Conservation (phyloP, 2,329 filamentous ascomycete species). For the Claviceps pusilla region DNA sequence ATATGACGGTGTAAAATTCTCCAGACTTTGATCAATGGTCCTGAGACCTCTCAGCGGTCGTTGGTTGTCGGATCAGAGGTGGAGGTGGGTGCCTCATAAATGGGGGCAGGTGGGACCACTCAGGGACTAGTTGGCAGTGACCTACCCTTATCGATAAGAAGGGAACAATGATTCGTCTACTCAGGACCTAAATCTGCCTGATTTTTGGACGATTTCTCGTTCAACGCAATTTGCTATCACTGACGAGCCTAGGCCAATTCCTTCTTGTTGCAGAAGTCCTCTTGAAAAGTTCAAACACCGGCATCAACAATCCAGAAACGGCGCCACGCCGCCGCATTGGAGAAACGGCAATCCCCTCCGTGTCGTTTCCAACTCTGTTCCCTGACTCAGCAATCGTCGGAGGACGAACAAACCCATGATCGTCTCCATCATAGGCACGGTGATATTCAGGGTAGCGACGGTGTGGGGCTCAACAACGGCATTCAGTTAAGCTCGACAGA, state of each 20-base stretch:
- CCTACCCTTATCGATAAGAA: neutral
- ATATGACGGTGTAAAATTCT: neutral
- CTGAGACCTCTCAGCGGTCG: neutral
- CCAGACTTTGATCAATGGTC: neutral
- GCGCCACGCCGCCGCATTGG: constrained; percentile 19
- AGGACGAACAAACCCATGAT: constrained; percentile 24
- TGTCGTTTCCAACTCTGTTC: constrained; percentile 28
- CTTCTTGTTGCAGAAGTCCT: constrained; percentile 7
- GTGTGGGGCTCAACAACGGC: constrained; percentile 34
- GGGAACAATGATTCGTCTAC: neutral
- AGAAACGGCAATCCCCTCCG: constrained; percentile 38
- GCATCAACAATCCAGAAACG: constrained; percentile 17
- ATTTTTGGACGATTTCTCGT: neutral
- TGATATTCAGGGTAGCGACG: constrained; percentile 37
- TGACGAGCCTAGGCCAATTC: neutral
- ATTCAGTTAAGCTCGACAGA: constrained; percentile 36
- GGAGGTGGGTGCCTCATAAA: neutral
- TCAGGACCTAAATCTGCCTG: neutral
- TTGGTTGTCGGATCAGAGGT: neutral
- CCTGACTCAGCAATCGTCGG: constrained; percentile 26
- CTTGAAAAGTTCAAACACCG: constrained; percentile 15
- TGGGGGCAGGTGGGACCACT: neutral
- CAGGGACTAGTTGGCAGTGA: neutral
- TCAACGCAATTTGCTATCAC: neutral
- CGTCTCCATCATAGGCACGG: constrained; percentile 35